phyloP scores from a whole-genome alignment of 768 basidiomycete species.

The Mycena latifolia region DNA sequence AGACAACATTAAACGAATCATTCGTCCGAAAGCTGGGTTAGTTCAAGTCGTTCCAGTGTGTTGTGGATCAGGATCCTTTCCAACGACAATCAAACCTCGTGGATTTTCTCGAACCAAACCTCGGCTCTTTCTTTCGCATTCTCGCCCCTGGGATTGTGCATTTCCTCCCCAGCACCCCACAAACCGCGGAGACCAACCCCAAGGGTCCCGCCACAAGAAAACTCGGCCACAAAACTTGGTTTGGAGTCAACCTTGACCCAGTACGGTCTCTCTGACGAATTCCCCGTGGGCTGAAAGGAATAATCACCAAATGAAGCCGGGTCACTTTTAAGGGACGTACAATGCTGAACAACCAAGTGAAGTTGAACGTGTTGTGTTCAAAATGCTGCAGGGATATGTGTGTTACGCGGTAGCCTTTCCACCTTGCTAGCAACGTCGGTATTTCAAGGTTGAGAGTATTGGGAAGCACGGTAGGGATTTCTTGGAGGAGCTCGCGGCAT shows the following conservation, averaged over 20 bases:
- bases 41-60: too few species aligned
- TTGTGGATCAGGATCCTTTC: too few species aligned
- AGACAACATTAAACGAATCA: too few species aligned
- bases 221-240: slow-evolving; percentile 1
- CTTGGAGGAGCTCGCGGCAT: not conserved
- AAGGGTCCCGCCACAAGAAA: not conserved
- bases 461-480: not conserved
- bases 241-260: not conserved
- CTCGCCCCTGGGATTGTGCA: slow-evolving; percentile 21
- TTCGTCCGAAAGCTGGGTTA: too few species aligned
- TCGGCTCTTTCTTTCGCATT: slow-evolving; percentile 31
- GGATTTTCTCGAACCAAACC: slow-evolving; percentile 29
- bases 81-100: not conserved
- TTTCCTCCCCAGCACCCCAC: slow-evolving; percentile 36
- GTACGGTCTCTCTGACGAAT: not conserved
- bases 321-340: not conserved
- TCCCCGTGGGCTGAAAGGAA: slow-evolving; percentile 1
- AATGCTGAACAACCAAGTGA: not conserved
- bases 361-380: slow-evolving; percentile 1
- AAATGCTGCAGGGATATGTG: slow-evolving; percentile 3
- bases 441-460: not conserved
- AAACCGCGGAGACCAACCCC: slow-evolving; percentile 28
- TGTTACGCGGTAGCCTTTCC: not conserved
- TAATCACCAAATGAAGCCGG: not conserved
- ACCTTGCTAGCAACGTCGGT: not conserved